A percentile compares a stretch with the other conserved stretches of the same genome.
Evolutionary conservation across 2,329 filamentous ascomycete genomes (phyloP).

Genomic region (Paecilomyces formosus): DNA sequence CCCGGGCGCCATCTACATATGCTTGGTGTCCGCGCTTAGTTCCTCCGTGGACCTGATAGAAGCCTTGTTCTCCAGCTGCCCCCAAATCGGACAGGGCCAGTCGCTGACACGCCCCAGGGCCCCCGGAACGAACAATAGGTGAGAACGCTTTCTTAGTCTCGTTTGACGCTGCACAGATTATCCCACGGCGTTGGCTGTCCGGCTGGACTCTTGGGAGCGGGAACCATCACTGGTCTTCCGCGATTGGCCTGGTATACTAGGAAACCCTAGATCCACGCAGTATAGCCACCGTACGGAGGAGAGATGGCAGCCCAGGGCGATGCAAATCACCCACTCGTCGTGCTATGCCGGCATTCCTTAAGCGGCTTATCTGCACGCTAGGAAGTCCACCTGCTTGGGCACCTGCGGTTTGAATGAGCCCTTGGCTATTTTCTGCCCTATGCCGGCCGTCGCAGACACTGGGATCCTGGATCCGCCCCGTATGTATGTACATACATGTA

Average conservation of each 20-base stretch:
- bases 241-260: constrained; percentile 6
- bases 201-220: neutral
- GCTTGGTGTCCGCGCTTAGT: neutral
- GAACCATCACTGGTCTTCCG: constrained; percentile 7
- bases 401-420: neutral
- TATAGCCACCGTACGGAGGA: neutral
- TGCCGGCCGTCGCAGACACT: neutral
- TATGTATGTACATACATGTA: constrained; percentile 4
- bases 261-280: neutral
- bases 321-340: neutral
- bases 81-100: no score
- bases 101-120: neutral
- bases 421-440: neutral
- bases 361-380: constrained; percentile 4
- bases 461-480: neutral
- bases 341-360: constrained; percentile 1
- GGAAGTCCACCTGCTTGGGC: constrained; percentile 2
- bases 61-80: neutral
- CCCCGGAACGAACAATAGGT: neutral
- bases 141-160: neutral
- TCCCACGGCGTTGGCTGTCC: neutral
- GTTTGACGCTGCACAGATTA: neutral
- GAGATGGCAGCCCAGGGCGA: constrained; percentile 5
- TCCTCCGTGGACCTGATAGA: neutral
- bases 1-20: neutral